These are phyloP conservation scores for Candida koratica DNA, from an alignment of 805 yeast genomes.

Conservation along the genomic window DNA sequence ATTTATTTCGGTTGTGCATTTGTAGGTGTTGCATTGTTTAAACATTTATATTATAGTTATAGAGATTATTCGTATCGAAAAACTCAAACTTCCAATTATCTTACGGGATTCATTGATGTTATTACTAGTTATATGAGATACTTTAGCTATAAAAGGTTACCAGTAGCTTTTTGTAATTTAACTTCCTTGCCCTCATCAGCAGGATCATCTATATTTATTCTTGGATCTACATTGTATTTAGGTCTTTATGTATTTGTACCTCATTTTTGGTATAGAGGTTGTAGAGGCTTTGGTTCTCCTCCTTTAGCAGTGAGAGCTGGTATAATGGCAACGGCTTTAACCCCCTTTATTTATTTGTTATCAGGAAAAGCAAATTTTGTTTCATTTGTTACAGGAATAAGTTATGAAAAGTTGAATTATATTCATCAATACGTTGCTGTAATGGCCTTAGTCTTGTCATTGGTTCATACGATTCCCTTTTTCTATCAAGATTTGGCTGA, in stretches of 20 bases:
- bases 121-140: conserved; percentile 30
- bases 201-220: conserved; percentile 39
- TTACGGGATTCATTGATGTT: conserved; percentile 26
- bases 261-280: conserved; percentile 48
- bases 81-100: conserved; percentile 7
- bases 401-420: conserved; percentile 52
- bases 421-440: conserved; percentile 49
- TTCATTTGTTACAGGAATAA: conserved; percentile 47
- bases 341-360: conserved; percentile 47
- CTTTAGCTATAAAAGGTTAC: conserved; percentile 32
- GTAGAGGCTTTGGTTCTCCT: conserved; percentile 56
- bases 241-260: conserved; percentile 42
- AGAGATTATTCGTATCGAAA: conserved; percentile 22
- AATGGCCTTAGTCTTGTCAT: conserved; percentile 37
- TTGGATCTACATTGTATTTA: conserved; percentile 29
- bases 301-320: conserved; percentile 55
- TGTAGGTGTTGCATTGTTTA: conserved; percentile 30
- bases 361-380: conserved; percentile 53
- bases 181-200: conserved; percentile 33
- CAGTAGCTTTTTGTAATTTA: conserved; percentile 19
- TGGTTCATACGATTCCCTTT: conserved; percentile 52
- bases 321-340: conserved; percentile 44
- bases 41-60: conserved; percentile 26
- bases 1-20: conserved; percentile 39
- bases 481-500: conserved; percentile 41